Evolutionary conservation across 257 asterid genomes (phyloP).

Genomic region (Nicotiana benthamiana): DNA sequence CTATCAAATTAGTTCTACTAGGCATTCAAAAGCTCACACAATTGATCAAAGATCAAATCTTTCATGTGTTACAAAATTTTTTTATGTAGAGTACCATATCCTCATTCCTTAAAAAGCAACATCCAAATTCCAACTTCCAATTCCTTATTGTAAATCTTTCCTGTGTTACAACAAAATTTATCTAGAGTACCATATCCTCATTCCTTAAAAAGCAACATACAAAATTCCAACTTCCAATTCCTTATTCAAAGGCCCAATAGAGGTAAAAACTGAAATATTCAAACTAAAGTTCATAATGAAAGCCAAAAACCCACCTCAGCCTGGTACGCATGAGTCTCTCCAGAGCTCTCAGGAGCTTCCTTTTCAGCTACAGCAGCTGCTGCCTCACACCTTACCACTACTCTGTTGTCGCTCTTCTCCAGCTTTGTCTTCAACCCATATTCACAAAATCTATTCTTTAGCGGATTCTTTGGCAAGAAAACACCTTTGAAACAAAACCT

Average conservation of each 20-base stretch:
- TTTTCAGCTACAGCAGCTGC: slow-evolving; percentile 78
- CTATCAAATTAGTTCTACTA: background rate
- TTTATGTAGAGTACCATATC: background rate
- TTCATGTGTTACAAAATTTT: background rate
- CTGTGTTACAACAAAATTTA: background rate
- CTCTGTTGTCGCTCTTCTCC: slow-evolving; percentile 40
- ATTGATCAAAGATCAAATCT: background rate
- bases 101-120: background rate
- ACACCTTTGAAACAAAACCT: slow-evolving; percentile 39
- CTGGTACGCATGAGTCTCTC: slow-evolving; percentile 69
- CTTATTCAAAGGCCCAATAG: background rate
- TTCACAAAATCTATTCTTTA: slow-evolving; percentile 26
- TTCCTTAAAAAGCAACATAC: background rate
- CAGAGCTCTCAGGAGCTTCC: slow-evolving; percentile 59
- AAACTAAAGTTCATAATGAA: background rate
- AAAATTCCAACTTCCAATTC: background rate
- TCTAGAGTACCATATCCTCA: background rate
- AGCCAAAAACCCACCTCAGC: slow-evolving; percentile 60
- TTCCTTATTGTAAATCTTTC: too few relatives aligned
- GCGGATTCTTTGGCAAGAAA: slow-evolving; percentile 45
- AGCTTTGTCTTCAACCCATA: slow-evolving; percentile 62
- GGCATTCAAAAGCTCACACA: background rate
- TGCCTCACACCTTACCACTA: slow-evolving; percentile 71
- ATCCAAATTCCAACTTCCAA: background rate
- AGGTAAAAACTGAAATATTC: background rate